A percentile compares a stretch with the other conserved stretches of the same genome.
phyloP scores from a whole-genome alignment of 1,284 basidiomycete species.

The Serendipita sp. region DNA sequence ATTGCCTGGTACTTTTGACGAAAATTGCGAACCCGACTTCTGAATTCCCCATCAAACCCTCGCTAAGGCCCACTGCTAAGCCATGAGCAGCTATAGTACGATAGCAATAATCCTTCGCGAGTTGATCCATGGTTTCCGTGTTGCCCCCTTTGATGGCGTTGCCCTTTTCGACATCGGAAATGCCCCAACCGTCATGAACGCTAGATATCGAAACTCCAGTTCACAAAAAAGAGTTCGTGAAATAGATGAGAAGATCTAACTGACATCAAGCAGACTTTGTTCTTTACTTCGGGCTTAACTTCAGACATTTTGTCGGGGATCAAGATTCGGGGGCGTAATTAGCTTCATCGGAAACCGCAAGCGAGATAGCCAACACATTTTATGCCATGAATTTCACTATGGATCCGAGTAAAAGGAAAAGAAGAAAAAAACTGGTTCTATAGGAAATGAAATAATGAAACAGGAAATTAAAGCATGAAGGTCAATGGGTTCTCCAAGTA shows the following conservation, averaged over 20 bases:
- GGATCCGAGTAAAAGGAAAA: neutral
- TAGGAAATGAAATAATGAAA: neutral
- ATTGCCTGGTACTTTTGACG: neutral
- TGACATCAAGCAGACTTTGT: slow-evolving; percentile 84
- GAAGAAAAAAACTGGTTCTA: neutral
- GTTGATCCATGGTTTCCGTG: slow-evolving; percentile 77
- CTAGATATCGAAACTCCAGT: slow-evolving; percentile 25
- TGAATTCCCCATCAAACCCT: slow-evolving; percentile 90
- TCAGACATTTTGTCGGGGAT: slow-evolving; percentile 15
- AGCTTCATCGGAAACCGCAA: neutral
- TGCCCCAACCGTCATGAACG: slow-evolving; percentile 90
- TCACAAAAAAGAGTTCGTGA: neutral
- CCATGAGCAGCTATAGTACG: slow-evolving; percentile 71
- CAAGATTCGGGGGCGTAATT: neutral
- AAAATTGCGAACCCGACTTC: slow-evolving; percentile 65
- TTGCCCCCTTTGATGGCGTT: slow-evolving; percentile 73
- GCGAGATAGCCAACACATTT: neutral
- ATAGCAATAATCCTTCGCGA: slow-evolving; percentile 62
- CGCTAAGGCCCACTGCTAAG: slow-evolving; percentile 72
- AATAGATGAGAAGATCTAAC: slow-evolving; percentile 15
- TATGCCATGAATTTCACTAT: neutral
- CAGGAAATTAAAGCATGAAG: slow-evolving; percentile 57
- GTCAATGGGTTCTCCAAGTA: slow-evolving; percentile 95
- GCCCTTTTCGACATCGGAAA: slow-evolving; percentile 58
- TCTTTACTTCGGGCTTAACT: slow-evolving; percentile 51